Evolutionary conservation across 1,284 basidiomycete species (phyloP).

Genomic region (Wallemia mellicola): DNA sequence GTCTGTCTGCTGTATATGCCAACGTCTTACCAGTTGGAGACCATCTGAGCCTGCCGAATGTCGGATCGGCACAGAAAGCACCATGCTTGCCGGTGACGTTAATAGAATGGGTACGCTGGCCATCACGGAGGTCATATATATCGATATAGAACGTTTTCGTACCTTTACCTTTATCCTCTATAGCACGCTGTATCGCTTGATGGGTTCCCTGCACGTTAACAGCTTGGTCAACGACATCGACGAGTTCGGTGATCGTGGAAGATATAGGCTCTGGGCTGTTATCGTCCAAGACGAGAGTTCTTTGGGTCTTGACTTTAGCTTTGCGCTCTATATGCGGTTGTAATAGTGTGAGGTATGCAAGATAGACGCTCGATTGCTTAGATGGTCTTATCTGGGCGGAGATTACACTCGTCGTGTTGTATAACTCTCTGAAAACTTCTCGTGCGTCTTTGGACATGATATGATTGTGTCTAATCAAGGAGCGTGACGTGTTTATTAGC

Average conservation of each 20-base stretch:
- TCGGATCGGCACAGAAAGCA: not conserved
- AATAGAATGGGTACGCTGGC: not conserved
- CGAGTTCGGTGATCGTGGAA: not conserved
- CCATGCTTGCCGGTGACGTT: not conserved
- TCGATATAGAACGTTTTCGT: not conserved
- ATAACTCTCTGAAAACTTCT: not conserved
- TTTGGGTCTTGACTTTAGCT: not conserved
- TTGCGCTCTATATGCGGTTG: not conserved
- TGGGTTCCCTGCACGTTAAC: not conserved
- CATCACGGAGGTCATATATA: not conserved
- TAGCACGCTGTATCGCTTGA: not conserved
- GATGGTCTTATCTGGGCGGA: not conserved
- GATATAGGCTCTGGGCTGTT: not conserved
- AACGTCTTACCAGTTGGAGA: not conserved
- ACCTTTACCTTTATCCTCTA: not conserved
- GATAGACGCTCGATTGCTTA: not conserved
- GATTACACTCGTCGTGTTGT: not conserved
- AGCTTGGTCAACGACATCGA: not conserved
- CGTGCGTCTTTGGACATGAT: not conserved
- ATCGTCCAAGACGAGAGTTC: not conserved
- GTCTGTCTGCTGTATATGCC: not conserved
- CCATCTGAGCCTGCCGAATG: not conserved
- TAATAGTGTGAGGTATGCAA: not conserved
- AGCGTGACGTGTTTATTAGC: too few relatives aligned
- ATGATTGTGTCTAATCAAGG: not conserved